Base-by-base conservation (phyloP, 768 basidiomycete genomes). In the Termitomyces sp. region DNA sequence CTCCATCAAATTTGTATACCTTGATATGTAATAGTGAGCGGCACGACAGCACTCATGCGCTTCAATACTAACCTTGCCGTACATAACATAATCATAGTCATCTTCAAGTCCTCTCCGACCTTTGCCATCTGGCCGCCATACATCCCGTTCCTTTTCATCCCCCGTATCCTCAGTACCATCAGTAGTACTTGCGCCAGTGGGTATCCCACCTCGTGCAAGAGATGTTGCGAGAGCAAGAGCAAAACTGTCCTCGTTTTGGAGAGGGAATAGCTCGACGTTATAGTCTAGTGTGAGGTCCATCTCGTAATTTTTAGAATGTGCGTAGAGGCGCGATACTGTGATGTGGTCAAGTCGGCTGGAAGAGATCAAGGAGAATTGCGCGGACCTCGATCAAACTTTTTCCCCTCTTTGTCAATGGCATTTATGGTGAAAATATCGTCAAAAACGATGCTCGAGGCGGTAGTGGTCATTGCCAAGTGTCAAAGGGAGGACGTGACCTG, bases 41-140 rank as follows among this genome's bases (percentile, higher is more conserved):
- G 22, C 40, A 20, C 10, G 43, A 13, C 33, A 40, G 54, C 53
- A 34, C 12, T 20, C 9, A 50, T 22, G 8, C 10, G 43, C 36
- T 43, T 6, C 27, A 13, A 39, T 24, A 39, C 80, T 57, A 63
- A 95, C 94, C 86, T 95, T 98, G 33, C 96, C 96, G 71, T 93
- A 95, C 95, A 98, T 98, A 63, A 99, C 96, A 78, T 98, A 99
- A 68, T 98, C 95, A 67, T 94, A 99, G 63, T 98, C 95, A 58
- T 94, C 90, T 62, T 98, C 96, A 27, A 99, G 71, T 12, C 87
- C 95, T 69, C 83, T 80, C 63, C 79, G 82, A 14, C 83, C 92
- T 73, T 87, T 94, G 37, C 87, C 88, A 68, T 92, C 91, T 51
- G 92, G 92, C 67, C 92, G 76, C 92, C 92, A 94, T 18, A 88